Evolutionary conservation across 345 rosid species (phyloP), one percentile per base, ranked within the genome.

Genomic region (Eucalyptus regnans): DNA sequence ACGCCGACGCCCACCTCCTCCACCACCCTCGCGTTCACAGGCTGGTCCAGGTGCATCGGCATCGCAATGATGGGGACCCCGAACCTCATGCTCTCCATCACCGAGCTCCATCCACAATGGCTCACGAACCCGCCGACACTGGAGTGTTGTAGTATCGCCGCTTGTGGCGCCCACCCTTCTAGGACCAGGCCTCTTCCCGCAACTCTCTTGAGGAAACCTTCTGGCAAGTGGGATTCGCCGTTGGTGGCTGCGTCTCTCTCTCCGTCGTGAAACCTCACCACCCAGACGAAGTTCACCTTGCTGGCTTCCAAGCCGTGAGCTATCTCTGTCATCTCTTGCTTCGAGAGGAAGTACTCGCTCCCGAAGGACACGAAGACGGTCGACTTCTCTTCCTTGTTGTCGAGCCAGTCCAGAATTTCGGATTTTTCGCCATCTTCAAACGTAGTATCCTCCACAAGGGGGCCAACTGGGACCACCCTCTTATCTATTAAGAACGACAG

Each of bases 41-140:
- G 58, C 58, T 52, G 58, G 3, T 92, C 94, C 20, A 90, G 50
- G 17, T 90, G 91, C 92, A 92, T 88, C 1, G 93, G 93, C 92
- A 90, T 64, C n/a, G 93, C 91, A 4, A 93, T 76, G 23, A 92
- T 89, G 27, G 93, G 93, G 9, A 91, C 89, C 10, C 94, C 92
- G 25, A 37, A 56, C 51, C 71, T 83, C 87, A 93, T 87, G 84
- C 91, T 89, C 87, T 93, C 95, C 89, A 92, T 89, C 64, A 91
- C 89, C 3, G 94, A 92, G 84, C 92, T 91, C 95, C 93, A 92
- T 22, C 94, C 93, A 25, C 92, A 91, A 16, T 93, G 93, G 50
- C 91, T 92, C 87, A 93, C 88, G 83, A 92, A 93, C 29, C 92
- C 92, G 7, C 93, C 93, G 2, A 87, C 43, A 89, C 92, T 88